These are phyloP conservation scores for Mucor lusitanicus DNA, from an alignment of 371 early-diverging fungal species.

Conservation along the genomic window DNA sequence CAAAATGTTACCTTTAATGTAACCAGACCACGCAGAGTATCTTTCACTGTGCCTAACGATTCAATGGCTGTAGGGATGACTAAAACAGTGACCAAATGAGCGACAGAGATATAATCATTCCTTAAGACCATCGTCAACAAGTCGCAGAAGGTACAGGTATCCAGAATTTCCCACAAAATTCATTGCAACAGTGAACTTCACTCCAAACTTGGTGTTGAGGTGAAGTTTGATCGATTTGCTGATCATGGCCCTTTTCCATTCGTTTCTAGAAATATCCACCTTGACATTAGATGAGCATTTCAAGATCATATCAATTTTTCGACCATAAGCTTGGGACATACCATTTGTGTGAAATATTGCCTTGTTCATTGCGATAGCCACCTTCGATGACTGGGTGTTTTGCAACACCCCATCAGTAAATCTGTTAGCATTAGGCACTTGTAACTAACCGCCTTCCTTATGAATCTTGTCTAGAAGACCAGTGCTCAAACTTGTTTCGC, in stretches of 20 bases:
- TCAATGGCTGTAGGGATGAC: conserved; percentile 15
- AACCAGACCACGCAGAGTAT: conserved; percentile 13
- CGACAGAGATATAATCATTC: conserved; percentile 13
- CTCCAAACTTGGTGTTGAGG: too few relatives aligned
- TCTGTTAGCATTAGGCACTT: too few relatives aligned
- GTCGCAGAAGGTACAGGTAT: conserved; percentile 16
- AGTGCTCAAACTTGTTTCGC: too few relatives aligned
- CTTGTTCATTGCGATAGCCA: too few relatives aligned
- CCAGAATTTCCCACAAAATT: conserved; percentile 13
- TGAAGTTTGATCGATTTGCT: background rate
- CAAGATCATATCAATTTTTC: conserved; percentile 11
- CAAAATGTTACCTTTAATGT: conserved; percentile 9
- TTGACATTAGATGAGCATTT: conserved; percentile 18
- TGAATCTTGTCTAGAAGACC: too few relatives aligned
- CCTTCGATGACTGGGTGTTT: too few relatives aligned
- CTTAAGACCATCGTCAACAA: conserved; percentile 13
- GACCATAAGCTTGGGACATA: conserved; percentile 13
- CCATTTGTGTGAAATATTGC: conserved; percentile 5
- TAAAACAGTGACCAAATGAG: conserved; percentile 15
- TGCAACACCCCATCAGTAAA: too few relatives aligned
- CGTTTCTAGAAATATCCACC: conserved; percentile 18
- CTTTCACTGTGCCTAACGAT: conserved; percentile 13
- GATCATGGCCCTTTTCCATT: conserved; percentile 14
- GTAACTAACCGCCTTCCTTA: too few relatives aligned
- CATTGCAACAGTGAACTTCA: conserved; percentile 10